A percentile compares a stretch with the other conserved stretches of the same genome.
Evolutionary conservation across 2,329 filamentous ascomycete genomes (phyloP).

Genomic region (Cladosporium sp.): DNA sequence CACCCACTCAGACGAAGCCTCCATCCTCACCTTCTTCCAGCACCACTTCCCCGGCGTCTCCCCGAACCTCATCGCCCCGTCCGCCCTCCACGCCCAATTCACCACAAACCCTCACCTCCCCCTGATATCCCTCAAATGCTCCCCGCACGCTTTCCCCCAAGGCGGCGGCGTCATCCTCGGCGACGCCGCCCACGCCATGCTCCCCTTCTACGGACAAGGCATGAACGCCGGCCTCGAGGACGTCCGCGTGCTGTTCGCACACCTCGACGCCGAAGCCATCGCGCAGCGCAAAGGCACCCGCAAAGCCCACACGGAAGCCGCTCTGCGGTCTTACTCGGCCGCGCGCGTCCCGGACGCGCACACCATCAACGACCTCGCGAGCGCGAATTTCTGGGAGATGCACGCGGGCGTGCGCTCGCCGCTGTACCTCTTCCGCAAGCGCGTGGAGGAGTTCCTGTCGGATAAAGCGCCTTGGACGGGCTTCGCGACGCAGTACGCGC

Average conservation of each 20-base stretch:
- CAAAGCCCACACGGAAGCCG: conserved; percentile 30
- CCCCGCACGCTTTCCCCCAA: conserved; percentile 76
- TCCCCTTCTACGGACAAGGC: conserved; percentile 96
- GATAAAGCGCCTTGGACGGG: conserved; percentile 74
- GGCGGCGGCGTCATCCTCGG: conserved; percentile 77
- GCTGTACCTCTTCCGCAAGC: conserved; percentile 78
- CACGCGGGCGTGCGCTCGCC: conserved; percentile 76
- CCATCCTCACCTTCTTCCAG: conserved; percentile 73
- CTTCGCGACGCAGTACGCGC: conserved; percentile 89
- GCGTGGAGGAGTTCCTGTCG: conserved; percentile 79
- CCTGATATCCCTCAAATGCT: conserved; percentile 89
- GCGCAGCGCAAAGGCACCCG: conserved; percentile 33
- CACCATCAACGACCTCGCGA: conserved; percentile 87
- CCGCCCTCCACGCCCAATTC: conserved; percentile 73
- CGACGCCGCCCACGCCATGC: conserved; percentile 95
- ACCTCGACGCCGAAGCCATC: conserved; percentile 68
- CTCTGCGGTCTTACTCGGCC: conserved; percentile 73
- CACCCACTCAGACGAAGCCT: conserved; percentile 52
- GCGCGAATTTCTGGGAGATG: conserved; percentile 95
- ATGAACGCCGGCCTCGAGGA: conserved; percentile 98
- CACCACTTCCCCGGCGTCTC: conserved; percentile 84
- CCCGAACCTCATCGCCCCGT: conserved; percentile 60
- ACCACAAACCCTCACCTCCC: conserved; percentile 82
- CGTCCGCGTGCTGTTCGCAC: conserved; percentile 80
- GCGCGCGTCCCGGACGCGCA: conserved; percentile 76